Percentiles rank a stretch among this genome's conserved stretches.
Evolutionary conservation across 2,329 filamentous ascomycete species (phyloP).

Genomic region (Fusarium setosum): DNA sequence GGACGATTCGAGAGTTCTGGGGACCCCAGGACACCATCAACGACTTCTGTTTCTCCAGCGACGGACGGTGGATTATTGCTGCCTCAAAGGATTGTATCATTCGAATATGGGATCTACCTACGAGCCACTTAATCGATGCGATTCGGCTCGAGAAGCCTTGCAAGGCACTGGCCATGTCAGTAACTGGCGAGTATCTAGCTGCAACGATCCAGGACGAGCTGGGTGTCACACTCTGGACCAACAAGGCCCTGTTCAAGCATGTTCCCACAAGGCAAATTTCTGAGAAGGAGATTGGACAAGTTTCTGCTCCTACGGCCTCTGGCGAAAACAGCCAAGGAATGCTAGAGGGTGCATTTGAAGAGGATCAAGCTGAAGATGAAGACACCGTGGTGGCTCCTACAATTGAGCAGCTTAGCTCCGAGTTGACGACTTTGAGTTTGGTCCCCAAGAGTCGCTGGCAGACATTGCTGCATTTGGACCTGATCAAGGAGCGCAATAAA

Average conservation of each 20-base stretch:
- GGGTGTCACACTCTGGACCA: constrained; percentile 96
- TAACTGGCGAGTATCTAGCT: constrained; percentile 93
- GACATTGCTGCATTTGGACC: constrained; percentile 89
- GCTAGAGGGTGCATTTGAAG: constrained; percentile 80
- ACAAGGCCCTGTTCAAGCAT: constrained; percentile 90
- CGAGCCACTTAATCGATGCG: constrained; percentile 93
- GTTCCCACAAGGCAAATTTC: constrained; percentile 87
- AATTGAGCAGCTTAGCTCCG: constrained; percentile 81
- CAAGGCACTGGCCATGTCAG: constrained; percentile 87
- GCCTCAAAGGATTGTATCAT: constrained; percentile 84
- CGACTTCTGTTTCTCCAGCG: constrained; percentile 89
- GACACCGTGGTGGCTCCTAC: constrained; percentile 65
- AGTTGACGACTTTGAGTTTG: constrained; percentile 89
- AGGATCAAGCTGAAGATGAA: constrained; percentile 62
- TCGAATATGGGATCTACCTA: constrained; percentile 94
- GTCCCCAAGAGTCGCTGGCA: constrained; percentile 95
- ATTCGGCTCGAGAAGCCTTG: constrained; percentile 84
- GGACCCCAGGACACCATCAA: constrained; percentile 79
- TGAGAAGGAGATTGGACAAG: constrained; percentile 75
- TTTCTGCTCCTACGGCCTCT: constrained; percentile 78
- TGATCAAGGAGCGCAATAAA: constrained; percentile 94
- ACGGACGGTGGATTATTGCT: constrained; percentile 93
- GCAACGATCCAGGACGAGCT: constrained; percentile 85
- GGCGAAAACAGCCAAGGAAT: constrained; percentile 83
- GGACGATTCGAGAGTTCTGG: constrained; percentile 93